Evolutionary conservation across 176 grass and related monocot species (phyloP).

Genomic region (Cymbopogon citratus): DNA sequence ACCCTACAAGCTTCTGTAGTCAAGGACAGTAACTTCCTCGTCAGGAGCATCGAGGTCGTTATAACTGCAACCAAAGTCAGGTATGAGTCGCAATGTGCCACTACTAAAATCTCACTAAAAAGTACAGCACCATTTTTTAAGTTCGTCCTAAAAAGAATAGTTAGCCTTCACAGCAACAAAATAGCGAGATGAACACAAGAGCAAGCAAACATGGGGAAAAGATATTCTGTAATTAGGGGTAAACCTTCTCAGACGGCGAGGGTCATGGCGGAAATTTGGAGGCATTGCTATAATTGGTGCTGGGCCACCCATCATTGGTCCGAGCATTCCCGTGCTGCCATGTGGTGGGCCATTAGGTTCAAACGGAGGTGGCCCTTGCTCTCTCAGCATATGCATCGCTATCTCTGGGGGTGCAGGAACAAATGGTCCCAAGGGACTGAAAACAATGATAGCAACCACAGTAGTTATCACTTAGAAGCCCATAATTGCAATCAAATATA

Average conservation of each 20-base stretch:
- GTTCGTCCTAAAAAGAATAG: not conserved
- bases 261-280: constrained; percentile 78
- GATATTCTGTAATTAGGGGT: not conserved
- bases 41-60: constrained; percentile 96
- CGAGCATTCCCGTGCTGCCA: constrained; percentile 53
- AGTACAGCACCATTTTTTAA: not conserved
- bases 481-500: not conserved
- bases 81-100: not conserved
- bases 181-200: too few relatives aligned
- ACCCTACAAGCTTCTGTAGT: constrained; percentile 95
- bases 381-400: constrained; percentile 95
- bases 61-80: constrained; percentile 50
- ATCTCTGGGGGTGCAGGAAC: constrained; percentile 97
- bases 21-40: constrained; percentile 96
- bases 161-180: not conserved
- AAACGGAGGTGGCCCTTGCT: constrained; percentile 63
- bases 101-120: not conserved
- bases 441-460: constrained; percentile 33
- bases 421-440: constrained; percentile 94
- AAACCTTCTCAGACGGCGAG: constrained; percentile 88
- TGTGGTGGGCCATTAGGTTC: constrained; percentile 52
- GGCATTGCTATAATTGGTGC: constrained; percentile 77
- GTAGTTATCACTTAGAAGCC: constrained; percentile 7
- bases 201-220: not conserved
- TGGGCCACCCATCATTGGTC: constrained; percentile 48